These are phyloP conservation scores for Talaromyces stipitatus DNA, from an alignment of 495 filamentous ascomycete genomes.

Conservation along the genomic window DNA sequence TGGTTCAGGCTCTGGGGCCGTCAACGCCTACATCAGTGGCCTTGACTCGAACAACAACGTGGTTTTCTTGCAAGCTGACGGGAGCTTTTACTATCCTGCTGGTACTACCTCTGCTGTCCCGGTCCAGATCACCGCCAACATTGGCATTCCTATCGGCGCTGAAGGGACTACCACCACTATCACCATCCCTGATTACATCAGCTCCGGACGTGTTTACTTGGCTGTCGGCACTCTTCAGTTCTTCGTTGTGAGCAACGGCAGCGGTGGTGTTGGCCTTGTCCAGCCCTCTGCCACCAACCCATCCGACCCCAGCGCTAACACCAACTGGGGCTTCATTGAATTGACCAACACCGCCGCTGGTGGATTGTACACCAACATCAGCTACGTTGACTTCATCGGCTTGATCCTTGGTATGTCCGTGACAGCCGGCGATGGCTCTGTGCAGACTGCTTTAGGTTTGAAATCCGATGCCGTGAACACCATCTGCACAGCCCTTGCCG, in stretches of 20 bases:
- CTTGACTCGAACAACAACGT: conserved; percentile 19
- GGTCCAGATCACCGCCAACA: conserved; percentile 16
- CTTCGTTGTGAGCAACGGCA: conserved; percentile 20
- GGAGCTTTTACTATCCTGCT: conserved; percentile 27
- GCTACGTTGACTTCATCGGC: conserved; percentile 42
- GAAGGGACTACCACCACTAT: conserved; percentile 26
- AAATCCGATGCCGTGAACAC: conserved; percentile 15
- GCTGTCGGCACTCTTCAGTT: conserved; percentile 30
- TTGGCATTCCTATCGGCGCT: conserved; percentile 20
- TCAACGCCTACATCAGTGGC: conserved; percentile 35
- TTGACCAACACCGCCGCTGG: conserved; percentile 28
- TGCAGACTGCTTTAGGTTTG: conserved; percentile 27
- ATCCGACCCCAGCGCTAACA: conserved; percentile 26
- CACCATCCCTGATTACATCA: conserved; percentile 29
- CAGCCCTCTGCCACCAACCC: conserved; percentile 37
- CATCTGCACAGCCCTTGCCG: conserved; percentile 29
- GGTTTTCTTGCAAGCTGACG: conserved; percentile 28
- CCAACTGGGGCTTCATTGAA: conserved; percentile 43
- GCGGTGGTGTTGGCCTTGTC: conserved; percentile 24
- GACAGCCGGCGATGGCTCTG: conserved; percentile 21
- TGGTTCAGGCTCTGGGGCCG: conserved; percentile 9
- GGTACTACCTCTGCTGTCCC: conserved; percentile 16
- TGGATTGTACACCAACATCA: conserved; percentile 37
- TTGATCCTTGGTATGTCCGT: conserved; percentile 31
- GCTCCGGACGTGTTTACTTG: conserved; percentile 34